Evolutionary conservation across 2,329 filamentous ascomycete genomes (phyloP).

Genomic region (Colletotrichum shisoi): DNA sequence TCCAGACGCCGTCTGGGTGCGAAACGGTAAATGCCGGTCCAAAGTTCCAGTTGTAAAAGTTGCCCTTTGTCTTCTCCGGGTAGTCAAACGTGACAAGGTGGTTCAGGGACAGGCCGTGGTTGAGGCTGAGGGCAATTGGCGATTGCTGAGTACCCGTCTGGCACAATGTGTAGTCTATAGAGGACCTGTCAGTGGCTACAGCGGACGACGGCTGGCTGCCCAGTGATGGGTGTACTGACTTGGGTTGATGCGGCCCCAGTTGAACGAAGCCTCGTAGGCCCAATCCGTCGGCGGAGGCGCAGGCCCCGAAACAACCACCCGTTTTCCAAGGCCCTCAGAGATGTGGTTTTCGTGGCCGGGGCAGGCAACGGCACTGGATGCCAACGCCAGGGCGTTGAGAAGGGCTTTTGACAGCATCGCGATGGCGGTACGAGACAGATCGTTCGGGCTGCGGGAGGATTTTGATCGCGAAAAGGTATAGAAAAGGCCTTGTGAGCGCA

Average conservation of each 20-base stretch:
- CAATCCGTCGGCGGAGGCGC: conserved; percentile 23
- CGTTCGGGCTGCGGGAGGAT: too few species aligned
- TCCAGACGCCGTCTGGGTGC: conserved; percentile 49
- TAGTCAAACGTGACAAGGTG: conserved; percentile 56
- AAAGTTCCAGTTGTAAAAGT: conserved; percentile 59
- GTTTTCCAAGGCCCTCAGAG: not conserved
- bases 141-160: conserved; percentile 61
- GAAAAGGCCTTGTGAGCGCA: too few species aligned
- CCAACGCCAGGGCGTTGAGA: too few species aligned
- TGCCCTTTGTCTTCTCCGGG: conserved; percentile 47
- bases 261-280: conserved; percentile 38
- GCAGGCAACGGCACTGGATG: not conserved
- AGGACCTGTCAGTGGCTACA: not conserved
- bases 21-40: conserved; percentile 54
- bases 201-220: too few species aligned
- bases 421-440: too few species aligned
- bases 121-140: conserved; percentile 55
- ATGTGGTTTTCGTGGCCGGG: not conserved
- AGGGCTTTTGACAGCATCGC: too few species aligned
- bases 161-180: conserved; percentile 47
- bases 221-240: conserved; percentile 7
- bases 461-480: too few species aligned
- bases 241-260: conserved; percentile 37
- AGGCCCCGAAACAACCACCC: not conserved
- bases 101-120: conserved; percentile 51